phyloP scores from a whole-genome alignment of 2,329 filamentous ascomycete species.

The Fusarium virguliforme region DNA sequence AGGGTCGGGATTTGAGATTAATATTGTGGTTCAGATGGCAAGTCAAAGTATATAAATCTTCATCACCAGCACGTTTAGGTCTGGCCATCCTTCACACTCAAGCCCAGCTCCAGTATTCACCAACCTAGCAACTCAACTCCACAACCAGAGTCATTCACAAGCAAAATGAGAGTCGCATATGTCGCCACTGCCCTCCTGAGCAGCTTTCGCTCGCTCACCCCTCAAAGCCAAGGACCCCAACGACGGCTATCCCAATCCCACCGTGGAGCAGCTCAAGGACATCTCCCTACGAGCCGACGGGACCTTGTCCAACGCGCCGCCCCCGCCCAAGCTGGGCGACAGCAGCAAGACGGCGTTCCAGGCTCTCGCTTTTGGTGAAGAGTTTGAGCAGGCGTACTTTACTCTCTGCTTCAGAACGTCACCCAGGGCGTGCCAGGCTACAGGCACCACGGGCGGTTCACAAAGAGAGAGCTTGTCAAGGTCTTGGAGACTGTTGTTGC shows the following conservation, averaged over 20 bases:
- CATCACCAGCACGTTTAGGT: background rate
- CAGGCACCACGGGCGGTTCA: background rate
- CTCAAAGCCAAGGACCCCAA: background rate
- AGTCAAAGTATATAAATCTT: background rate
- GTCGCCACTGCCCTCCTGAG: background rate
- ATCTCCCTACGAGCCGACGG: constrained; percentile 13
- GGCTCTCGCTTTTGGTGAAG: constrained; percentile 18
- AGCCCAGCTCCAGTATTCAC: background rate
- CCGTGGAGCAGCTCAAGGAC: constrained; percentile 6
- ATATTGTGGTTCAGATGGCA: no score
- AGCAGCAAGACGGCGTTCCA: constrained; percentile 21
- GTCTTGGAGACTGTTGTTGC: constrained; percentile 15
- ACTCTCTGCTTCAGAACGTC: constrained; percentile 14
- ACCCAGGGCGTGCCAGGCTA: constrained; percentile 12
- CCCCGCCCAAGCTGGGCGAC: constrained; percentile 19
- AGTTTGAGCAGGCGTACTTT: constrained; percentile 25
- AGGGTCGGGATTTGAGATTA: background rate
- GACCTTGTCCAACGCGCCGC: constrained; percentile 12
- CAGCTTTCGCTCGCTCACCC: constrained; percentile 7
- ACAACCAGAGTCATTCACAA: background rate
- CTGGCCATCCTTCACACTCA: background rate
- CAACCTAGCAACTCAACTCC: background rate
- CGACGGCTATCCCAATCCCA: constrained; percentile 8
- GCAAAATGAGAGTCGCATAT: background rate
- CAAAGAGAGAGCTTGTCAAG: constrained; percentile 8